Base-by-base conservation (phyloP, 176 grass and related monocot species). In the Oryza coarctata region DNA sequence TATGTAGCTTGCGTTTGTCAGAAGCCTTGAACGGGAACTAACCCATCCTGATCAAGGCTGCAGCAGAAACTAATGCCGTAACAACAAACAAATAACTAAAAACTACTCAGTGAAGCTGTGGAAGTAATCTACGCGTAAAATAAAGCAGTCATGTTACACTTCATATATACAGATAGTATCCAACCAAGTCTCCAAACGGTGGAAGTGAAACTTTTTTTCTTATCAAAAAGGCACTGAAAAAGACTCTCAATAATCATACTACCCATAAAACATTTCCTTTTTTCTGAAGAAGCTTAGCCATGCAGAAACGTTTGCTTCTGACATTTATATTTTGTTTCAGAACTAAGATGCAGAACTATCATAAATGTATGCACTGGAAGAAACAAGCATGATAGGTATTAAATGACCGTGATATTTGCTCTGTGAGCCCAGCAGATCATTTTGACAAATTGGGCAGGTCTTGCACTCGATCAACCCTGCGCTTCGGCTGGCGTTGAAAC, bases 211-310 rank as follows among this genome's bases (percentile, higher is more conserved):
- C 4, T 33, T 33, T 66, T 60, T 14, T n/a, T n/a, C n/a, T 65
- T 44, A 68, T 61, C 33, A 1, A 34, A 23, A 43, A 43, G 12
- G 13, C 26, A 26, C 63, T 7, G n/a, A 17, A 2, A 73, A 57
- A 9, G 55, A 20, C 52, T 25, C 2, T 60, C 25, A 47, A 30
- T 39, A 32, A 28, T 39, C 75, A 23, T 26, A 58, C 15, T 61
- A 38, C 63, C 3, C 60, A 73, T 65, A 78, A 57, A 84, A 81
- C 9, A 7, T 32, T 69, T 73, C 20, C 36, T 35, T 55, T 67
- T 47, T 25, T 18, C 58, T 30, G 15, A 57, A 36, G 45, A 81
- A 68, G 68, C 15, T 73, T 52, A 14, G 41, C 31, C 26, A 43
- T 58, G 61, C 33, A 58, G n/a, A 43, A 74, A 73, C 27, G 1